Percentiles rank a stretch among this genome's conserved stretches.
Conservation (phyloP, 441 rosid species). For the Oxalis stricta region DNA sequence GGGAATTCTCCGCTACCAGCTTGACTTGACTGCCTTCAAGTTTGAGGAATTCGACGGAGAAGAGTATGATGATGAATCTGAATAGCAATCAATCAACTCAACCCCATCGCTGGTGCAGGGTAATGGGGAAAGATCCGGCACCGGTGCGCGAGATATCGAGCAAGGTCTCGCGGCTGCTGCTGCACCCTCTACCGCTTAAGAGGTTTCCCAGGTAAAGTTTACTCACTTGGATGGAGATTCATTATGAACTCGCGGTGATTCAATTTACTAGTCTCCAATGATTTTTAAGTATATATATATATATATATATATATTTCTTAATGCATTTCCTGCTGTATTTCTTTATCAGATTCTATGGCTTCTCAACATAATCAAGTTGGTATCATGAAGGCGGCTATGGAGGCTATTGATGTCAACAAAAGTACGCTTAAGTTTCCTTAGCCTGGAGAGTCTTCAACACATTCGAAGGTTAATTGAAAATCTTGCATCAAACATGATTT, state of each 20-base stretch:
- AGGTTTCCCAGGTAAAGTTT: neutral
- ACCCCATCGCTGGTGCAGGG: constrained; percentile 46
- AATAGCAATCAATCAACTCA: constrained; percentile 62
- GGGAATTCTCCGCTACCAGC: constrained; percentile 73
- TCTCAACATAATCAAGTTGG: neutral
- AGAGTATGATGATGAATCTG: constrained; percentile 40
- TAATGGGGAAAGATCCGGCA: constrained; percentile 34
- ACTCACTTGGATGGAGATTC: constrained; percentile 17
- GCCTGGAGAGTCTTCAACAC: too few species aligned
- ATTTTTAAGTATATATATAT: neutral
- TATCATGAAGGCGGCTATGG: neutral
- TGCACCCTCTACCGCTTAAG: constrained; percentile 3
- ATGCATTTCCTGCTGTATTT: neutral
- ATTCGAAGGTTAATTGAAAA: too few species aligned
- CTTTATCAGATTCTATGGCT: neutral
- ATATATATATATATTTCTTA: neutral
- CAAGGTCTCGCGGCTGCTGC: constrained; percentile 4
- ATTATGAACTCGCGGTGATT: neutral
- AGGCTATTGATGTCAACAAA: too few species aligned
- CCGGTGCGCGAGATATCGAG: constrained; percentile 23
- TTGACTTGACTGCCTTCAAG: constrained; percentile 58
- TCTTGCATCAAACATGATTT: too few species aligned
- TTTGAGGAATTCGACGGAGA: constrained; percentile 49
- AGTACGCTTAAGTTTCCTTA: too few species aligned
- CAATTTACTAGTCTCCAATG: neutral